Base-by-base conservation (phyloP, 164 flowering plant species). In the Litsea cubeba region DNA sequence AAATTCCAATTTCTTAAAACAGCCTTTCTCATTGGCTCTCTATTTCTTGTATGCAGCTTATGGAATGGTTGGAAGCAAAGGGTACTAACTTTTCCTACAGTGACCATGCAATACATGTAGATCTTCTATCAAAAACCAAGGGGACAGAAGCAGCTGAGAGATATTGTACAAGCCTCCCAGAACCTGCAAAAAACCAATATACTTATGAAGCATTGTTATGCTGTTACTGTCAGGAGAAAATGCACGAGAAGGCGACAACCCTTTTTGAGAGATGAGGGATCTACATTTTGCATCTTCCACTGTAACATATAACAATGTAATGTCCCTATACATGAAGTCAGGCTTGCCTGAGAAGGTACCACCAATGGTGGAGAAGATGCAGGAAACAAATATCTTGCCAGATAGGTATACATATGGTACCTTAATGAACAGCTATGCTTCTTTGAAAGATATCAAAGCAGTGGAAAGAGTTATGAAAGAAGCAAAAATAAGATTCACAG, bases 61-160 rank as follows among this genome's bases (percentile, higher is more conserved):
- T 86, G 77, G 92, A 90, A 28, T 93, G 96, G 97, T 88, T 91
- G 93, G 88, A 90, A 67, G 79, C 40, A 17, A 79, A 85, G 79
- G 80, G 80, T 14, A 75, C 79, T 18, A 75, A 82, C 12, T 81
- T 85, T 49, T 62, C 84, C 18, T 25, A 65, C 67, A 26, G 60
- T 5, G 89, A 91, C 68, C 23, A 76, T 77, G 93, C 90, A 5
- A 10, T 84, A 0, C 82, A 81, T 32, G 24, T 91, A 66, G 93
- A 86, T 79, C 90, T 93, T 58, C 74, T 85, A 22, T 84, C 83
- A 46, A 90, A 88, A 79, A 69, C 71, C 20, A 79, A 85, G 72
- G 94, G 94, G 2, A 46, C 88, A 51, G 74, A 69, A 46, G 87
- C 79, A 22, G 94, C 97, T 3, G 94, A 91, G 78, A 74, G 81